Percentiles rank a stretch among this genome's conserved stretches.
phyloP scores from a whole-genome alignment of 2,329 filamentous ascomycete genomes.

The Cadophora luteo-olivacea region DNA sequence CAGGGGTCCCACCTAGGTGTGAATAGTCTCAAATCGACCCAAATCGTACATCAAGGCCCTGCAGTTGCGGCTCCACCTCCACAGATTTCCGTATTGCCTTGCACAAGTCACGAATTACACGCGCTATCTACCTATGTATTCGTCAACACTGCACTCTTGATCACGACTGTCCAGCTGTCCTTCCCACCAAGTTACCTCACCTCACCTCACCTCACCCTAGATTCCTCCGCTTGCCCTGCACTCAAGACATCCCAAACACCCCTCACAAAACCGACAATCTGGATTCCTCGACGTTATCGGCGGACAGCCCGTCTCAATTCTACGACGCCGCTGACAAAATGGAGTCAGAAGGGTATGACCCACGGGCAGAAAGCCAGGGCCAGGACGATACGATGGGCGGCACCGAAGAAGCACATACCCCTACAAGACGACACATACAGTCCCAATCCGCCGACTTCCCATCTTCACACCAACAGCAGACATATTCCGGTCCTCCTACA shows the following conservation, averaged over 20 bases:
- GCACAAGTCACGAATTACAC: conserved; percentile 3
- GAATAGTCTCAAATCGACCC: conserved; percentile 40
- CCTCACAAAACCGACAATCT: conserved; percentile 47
- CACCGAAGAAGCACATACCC: conserved; percentile 43
- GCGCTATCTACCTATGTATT: conserved; percentile 28
- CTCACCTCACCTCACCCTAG: conserved; percentile 15
- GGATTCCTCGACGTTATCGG: conserved; percentile 58
- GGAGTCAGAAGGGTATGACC: conserved; percentile 55
- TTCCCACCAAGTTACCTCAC: conserved; percentile 4
- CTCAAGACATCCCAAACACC: conserved; percentile 10
- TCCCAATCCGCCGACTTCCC: conserved; percentile 45
- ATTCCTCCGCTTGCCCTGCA: conserved; percentile 19
- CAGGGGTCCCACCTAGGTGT: conserved; percentile 30
- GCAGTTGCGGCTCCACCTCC: conserved; percentile 13
- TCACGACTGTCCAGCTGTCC: conserved; percentile 28
- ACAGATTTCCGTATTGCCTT: background rate
- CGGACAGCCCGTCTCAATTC: conserved; percentile 59
- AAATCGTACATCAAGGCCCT: conserved; percentile 18
- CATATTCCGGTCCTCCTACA: conserved; percentile 39
- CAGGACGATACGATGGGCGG: conserved; percentile 42
- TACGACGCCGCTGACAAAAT: conserved; percentile 57
- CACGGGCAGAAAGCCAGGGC: conserved; percentile 38
- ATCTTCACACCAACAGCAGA: conserved; percentile 36
- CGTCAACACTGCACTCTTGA: conserved; percentile 33
- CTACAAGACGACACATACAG: conserved; percentile 42